Conservation (phyloP, 2,329 filamentous ascomycete genomes). For the Byssoonygena ceratinophila region DNA sequence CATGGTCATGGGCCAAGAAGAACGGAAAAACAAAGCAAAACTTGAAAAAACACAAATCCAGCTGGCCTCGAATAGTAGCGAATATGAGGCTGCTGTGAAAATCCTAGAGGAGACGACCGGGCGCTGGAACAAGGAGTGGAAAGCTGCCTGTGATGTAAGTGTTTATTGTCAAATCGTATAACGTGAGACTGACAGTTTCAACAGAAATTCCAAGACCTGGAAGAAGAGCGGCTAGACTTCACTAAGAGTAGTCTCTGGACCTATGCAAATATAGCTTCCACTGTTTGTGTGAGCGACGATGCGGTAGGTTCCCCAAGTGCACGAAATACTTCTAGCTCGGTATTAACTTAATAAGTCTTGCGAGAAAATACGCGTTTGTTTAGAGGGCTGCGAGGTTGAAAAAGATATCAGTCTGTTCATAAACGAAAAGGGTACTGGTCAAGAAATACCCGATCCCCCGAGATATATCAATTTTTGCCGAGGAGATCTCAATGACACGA, state of each 20-base stretch:
- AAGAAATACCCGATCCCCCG: constrained; percentile 92
- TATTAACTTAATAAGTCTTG: constrained; percentile 49
- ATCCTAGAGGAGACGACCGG: constrained; percentile 87
- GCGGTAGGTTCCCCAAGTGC: constrained; percentile 40
- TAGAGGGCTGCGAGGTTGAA: constrained; percentile 94
- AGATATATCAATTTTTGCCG: constrained; percentile 99
- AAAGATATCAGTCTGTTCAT: constrained; percentile 90
- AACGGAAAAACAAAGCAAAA: constrained; percentile 97
- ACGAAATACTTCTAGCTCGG: not conserved
- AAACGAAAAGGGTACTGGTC: constrained; percentile 75
- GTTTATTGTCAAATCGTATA: constrained; percentile 14
- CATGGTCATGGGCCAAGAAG: constrained; percentile 99
- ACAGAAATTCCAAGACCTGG: constrained; percentile 94
- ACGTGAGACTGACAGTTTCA: not conserved
- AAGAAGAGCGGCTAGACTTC: constrained; percentile 93
- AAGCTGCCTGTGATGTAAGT: constrained; percentile 69
- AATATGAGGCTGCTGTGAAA: constrained; percentile 91
- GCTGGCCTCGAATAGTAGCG: constrained; percentile 76
- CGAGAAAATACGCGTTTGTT: constrained; percentile 84
- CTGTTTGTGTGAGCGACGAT: constrained; percentile 95
- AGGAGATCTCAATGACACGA: constrained; percentile 67
- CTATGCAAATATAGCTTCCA: constrained; percentile 94
- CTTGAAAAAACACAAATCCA: constrained; percentile 98
- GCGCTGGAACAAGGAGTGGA: constrained; percentile 97
- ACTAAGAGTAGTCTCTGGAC: constrained; percentile 97